Base-by-base conservation (phyloP, 129 eudicot genomes). In the Helianthus annuus region DNA sequence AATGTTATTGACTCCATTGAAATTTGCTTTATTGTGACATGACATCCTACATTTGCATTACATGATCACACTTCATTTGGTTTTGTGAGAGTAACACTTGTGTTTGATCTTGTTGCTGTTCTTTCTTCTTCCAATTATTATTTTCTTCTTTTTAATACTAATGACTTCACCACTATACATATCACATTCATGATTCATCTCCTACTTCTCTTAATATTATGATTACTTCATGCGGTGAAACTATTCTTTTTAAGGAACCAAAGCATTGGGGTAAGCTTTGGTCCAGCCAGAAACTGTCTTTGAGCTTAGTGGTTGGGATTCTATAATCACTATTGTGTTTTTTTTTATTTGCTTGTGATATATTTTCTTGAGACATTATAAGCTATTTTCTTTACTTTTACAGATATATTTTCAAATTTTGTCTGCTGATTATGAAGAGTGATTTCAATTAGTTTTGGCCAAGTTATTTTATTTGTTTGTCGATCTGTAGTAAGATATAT, bases 21-120 rank as follows among this genome's bases (percentile, higher is more conserved):
- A 42, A 57, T 45, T 44, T 58, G 42, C 34, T 58, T 72, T 72
- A 56, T 45, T 53, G 44, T 39, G 66, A 52, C 62, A n/a, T 49
- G 48, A 34, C 48, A 69, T 34, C 14, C 11, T 52, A 34, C 44
- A 38, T 36, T 55, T 2, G 14, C 14, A 39, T 70, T n/a, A 27
- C 36, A 56, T 66, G 45, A 40, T 12, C 6, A 59, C 64, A 57
- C 42, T 59, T 27, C 10, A 12, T 60, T 32, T 60, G 17, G 66
- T 60, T 60, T 60, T 60, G 16, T 60, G 66, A 60, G 17, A 6
- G 44, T 3, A 34, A 5, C 44, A 60, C 66, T 4, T 32, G 66
- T 32, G 10, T 55, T 19, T 55, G 52, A 54, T 54, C 39, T n/a
- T 19, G 65, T 12, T 17, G 48, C 34, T 53, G 24, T 55, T 51